Conservation (phyloP, 208 protist species). For the Leishmania aethiopica region DNA sequence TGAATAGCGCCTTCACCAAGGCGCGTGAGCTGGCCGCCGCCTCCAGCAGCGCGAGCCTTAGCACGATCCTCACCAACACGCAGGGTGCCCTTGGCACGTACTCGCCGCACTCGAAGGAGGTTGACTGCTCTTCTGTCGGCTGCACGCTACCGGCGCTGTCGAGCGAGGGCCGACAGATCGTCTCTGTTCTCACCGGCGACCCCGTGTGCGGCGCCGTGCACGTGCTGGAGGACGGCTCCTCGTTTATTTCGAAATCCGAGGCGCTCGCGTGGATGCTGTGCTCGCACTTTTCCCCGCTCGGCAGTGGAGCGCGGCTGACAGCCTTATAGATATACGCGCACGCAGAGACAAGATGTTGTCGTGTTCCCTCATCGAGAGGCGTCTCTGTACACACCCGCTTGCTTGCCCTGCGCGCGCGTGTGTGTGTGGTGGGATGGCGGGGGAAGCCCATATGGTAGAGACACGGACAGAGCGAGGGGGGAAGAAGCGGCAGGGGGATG, state of each 20-base stretch:
- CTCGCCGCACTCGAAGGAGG: constrained; percentile 72
- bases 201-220: constrained; percentile 54
- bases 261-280: constrained; percentile 81
- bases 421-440: background rate
- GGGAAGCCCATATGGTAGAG: background rate
- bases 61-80: constrained; percentile 52
- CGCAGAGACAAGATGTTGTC: background rate
- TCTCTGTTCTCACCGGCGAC: constrained; percentile 59
- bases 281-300: constrained; percentile 82
- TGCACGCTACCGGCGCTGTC: constrained; percentile 45
- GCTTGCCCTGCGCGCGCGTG: background rate
- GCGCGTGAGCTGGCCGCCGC: constrained; percentile 60
- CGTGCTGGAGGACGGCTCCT: constrained; percentile 63
- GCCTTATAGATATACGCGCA: constrained; percentile 40
- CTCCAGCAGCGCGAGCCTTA: constrained; percentile 42
- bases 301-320: constrained; percentile 53
- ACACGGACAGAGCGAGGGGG: background rate
- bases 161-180: constrained; percentile 50
- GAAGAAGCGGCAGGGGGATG: background rate
- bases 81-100: constrained; percentile 74
- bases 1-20: constrained; percentile 72
- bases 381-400: too few relatives aligned
- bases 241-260: constrained; percentile 65
- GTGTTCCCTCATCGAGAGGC: background rate
- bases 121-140: constrained; percentile 54